phyloP scores from a whole-genome alignment of 2,329 filamentous ascomycete genomes.

The Neophaeococcomyces mojaviensis region DNA sequence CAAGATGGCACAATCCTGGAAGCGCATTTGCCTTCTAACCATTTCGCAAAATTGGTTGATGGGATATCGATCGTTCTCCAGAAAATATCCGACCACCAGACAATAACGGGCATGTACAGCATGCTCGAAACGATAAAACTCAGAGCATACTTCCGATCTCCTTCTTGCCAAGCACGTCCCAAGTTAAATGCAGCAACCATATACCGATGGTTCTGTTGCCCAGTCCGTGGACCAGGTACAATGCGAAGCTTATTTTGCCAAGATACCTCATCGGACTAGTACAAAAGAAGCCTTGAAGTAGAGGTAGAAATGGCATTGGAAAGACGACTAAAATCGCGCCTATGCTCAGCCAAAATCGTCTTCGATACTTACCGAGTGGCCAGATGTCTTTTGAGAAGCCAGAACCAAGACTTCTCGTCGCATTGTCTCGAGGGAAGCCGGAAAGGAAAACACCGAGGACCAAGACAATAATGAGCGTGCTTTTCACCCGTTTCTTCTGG shows the following conservation, averaged over 20 bases:
- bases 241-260: conserved; percentile 27
- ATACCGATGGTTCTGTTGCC: conserved; percentile 7
- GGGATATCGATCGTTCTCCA: conserved; percentile 50
- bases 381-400: conserved; percentile 1
- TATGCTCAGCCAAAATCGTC: conserved; percentile 7
- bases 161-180: background rate
- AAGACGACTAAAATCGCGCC: conserved; percentile 5
- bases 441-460: background rate
- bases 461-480: background rate
- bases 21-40: conserved; percentile 34
- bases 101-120: conserved; percentile 27
- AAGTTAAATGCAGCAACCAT: background rate
- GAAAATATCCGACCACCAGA: conserved; percentile 53
- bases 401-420: background rate
- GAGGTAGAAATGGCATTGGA: conserved; percentile 8
- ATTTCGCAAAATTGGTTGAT: conserved; percentile 43
- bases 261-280: conserved; percentile 24
- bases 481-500: conserved; percentile 1
- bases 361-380: background rate
- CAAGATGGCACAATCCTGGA: background rate
- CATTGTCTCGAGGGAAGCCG: background rate
- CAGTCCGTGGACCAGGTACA: conserved; percentile 25
- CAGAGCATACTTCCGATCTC: background rate
- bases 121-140: background rate
- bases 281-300: conserved; percentile 19